Conservation (phyloP, 768 basidiomycete species). For the Fibroporia radiculosa region DNA sequence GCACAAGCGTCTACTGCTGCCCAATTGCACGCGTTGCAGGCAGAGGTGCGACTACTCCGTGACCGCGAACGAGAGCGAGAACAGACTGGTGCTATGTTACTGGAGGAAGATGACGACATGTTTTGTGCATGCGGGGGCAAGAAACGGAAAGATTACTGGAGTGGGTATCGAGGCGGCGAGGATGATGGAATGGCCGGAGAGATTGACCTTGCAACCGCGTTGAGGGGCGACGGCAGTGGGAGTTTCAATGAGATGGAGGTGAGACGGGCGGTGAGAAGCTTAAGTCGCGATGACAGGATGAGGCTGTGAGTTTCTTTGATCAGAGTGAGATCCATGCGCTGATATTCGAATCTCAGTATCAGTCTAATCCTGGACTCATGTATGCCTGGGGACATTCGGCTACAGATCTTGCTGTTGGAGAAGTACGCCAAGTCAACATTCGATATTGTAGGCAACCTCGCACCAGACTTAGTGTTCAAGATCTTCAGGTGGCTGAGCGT, state of each 20-base stretch:
- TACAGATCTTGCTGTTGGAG: slow-evolving; percentile 78
- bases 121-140: slow-evolving; percentile 52
- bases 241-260: slow-evolving; percentile 66
- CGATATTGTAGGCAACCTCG: slow-evolving; percentile 69
- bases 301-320: slow-evolving; percentile 46
- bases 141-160: slow-evolving; percentile 63
- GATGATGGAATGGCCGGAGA: slow-evolving; percentile 39
- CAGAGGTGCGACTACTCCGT: slow-evolving; percentile 64
- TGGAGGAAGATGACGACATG: slow-evolving; percentile 19
- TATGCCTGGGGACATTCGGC: slow-evolving; percentile 76
- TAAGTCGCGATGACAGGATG: slow-evolving; percentile 65
- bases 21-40: slow-evolving; percentile 80
- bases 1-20: slow-evolving; percentile 73
- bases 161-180: slow-evolving; percentile 48
- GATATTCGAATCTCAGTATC: slow-evolving; percentile 31
- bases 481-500: slow-evolving; percentile 55
- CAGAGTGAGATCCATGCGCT: slow-evolving; percentile 13
- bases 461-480: slow-evolving; percentile 55
- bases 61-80: slow-evolving; percentile 27
- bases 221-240: slow-evolving; percentile 41
- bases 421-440: slow-evolving; percentile 79
- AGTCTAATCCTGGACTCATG: slow-evolving; percentile 61
- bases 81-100: slow-evolving; percentile 14
- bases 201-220: slow-evolving; percentile 41
- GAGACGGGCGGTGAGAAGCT: slow-evolving; percentile 49